Conservation (phyloP, 495 filamentous ascomycete species). For the Pseudoneurospora amorphoporcata region DNA sequence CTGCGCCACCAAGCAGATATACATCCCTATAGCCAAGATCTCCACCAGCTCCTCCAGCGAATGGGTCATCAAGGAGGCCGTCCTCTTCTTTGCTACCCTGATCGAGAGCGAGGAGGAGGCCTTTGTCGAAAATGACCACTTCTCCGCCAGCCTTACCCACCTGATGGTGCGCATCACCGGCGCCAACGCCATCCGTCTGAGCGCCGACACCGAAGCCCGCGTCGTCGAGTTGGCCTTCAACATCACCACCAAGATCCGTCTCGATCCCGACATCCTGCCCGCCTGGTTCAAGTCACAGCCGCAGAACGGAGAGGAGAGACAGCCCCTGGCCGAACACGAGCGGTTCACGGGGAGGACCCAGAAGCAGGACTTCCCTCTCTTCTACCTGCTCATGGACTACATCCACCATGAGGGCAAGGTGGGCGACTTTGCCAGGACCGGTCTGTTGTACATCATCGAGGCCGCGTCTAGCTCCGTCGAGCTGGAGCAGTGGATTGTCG, state of each 20-base stretch:
- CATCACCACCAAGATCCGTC: constrained; percentile 85
- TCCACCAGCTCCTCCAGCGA: constrained; percentile 70
- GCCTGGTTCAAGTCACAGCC: constrained; percentile 71
- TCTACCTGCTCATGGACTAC: constrained; percentile 90
- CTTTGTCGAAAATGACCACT: constrained; percentile 73
- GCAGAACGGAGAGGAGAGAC: constrained; percentile 32
- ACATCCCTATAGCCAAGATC: constrained; percentile 75
- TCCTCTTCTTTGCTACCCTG: constrained; percentile 74
- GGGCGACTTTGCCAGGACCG: constrained; percentile 95
- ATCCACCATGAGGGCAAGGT: constrained; percentile 88
- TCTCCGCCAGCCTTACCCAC: constrained; percentile 74
- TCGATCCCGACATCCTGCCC: constrained; percentile 72
- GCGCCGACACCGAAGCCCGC: constrained; percentile 65
- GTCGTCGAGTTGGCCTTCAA: constrained; percentile 89
- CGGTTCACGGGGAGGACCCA: constrained; percentile 77
- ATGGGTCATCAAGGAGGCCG: constrained; percentile 67
- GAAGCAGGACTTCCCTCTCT: constrained; percentile 89
- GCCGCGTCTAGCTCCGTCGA: constrained; percentile 70
- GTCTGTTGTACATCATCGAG: constrained; percentile 91
- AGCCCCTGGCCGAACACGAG: constrained; percentile 37
- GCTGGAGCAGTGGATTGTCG: constrained; percentile 91
- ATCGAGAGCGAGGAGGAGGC: constrained; percentile 95
- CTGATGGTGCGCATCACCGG: constrained; percentile 60
- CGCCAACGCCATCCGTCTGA: constrained; percentile 48
- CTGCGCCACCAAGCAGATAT: constrained; percentile 74